Evolutionary conservation across 2,329 filamentous ascomycete species (phyloP).

Genomic region (Aphanocladium album): DNA sequence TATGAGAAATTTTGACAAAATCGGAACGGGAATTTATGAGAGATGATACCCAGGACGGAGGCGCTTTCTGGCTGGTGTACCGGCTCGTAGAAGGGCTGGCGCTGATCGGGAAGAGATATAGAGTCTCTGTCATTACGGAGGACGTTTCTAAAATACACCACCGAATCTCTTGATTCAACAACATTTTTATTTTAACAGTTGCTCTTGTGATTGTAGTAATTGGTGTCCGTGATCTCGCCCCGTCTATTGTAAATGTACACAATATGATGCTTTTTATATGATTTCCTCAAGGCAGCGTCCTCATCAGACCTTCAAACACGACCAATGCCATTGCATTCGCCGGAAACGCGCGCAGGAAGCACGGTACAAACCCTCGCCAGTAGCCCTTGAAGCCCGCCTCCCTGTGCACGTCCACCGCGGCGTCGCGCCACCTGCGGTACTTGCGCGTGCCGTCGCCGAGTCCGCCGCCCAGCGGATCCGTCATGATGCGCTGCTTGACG

Average conservation of each 20-base stretch:
- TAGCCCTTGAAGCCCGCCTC: slow-evolving; percentile 77
- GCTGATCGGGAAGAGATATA: neutral
- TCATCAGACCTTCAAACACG: slow-evolving; percentile 90
- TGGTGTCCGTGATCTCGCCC: neutral
- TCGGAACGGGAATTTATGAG: neutral
- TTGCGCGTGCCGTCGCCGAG: slow-evolving; percentile 61
- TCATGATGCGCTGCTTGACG: slow-evolving; percentile 96
- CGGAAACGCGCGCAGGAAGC: slow-evolving; percentile 89
- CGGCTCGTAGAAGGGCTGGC: slow-evolving; percentile 9
- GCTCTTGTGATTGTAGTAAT: neutral
- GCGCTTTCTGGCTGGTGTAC: neutral
- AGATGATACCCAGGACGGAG: slow-evolving; percentile 3
- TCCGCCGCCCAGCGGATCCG: slow-evolving; percentile 73
- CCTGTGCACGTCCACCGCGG: slow-evolving; percentile 68
- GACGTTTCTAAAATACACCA: slow-evolving; percentile 4
- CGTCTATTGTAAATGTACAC: neutral
- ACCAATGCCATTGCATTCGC: slow-evolving; percentile 92
- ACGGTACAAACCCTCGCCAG: slow-evolving; percentile 90
- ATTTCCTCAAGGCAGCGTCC: slow-evolving; percentile 45
- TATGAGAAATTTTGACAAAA: neutral
- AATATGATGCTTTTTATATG: neutral
- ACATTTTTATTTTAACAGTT: no score
- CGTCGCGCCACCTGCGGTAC: slow-evolving; percentile 75
- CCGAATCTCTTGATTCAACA: slow-evolving; percentile 12
- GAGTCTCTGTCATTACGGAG: neutral